Percentiles rank a stretch among this genome's conserved stretches.
phyloP scores from a whole-genome alignment of 2,329 filamentous ascomycete species.

The Paecilomyces sp. region DNA sequence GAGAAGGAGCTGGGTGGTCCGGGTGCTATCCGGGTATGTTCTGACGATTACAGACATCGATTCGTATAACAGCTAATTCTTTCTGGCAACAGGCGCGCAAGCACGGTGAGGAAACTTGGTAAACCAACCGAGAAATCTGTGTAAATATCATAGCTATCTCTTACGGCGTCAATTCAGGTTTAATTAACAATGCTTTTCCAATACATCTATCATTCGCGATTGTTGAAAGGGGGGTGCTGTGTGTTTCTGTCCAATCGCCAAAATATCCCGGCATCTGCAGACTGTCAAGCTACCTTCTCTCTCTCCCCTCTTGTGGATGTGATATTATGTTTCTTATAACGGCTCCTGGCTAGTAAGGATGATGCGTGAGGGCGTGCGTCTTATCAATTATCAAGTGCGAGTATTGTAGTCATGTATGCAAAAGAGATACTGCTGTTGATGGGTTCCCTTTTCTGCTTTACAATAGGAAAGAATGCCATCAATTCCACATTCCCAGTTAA shows the following conservation, averaged over 20 bases:
- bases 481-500: too few relatives aligned
- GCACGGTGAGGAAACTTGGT: slow-evolving; percentile 30
- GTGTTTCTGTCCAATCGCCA: background rate
- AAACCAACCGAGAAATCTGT: slow-evolving; percentile 20
- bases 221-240: background rate
- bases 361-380: too few relatives aligned
- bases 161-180: slow-evolving; percentile 23
- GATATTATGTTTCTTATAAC: background rate
- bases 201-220: background rate
- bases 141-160: slow-evolving; percentile 31
- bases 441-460: too few relatives aligned
- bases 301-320: background rate
- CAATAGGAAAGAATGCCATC: too few relatives aligned
- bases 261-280: background rate
- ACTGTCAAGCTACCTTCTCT: background rate
- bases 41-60: background rate
- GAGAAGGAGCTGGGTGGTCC: slow-evolving; percentile 68
- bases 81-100: slow-evolving; percentile 27
- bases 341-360: too few relatives aligned
- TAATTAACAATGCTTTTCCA: slow-evolving; percentile 12
- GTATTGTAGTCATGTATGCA: too few relatives aligned
- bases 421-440: too few relatives aligned
- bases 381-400: too few relatives aligned
- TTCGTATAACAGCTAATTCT: slow-evolving; percentile 1
- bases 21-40: slow-evolving; percentile 58